Evolutionary conservation across 331 rosid species (phyloP), one percentile per base, ranked within the genome.

Genomic region (Cydonia oblonga): DNA sequence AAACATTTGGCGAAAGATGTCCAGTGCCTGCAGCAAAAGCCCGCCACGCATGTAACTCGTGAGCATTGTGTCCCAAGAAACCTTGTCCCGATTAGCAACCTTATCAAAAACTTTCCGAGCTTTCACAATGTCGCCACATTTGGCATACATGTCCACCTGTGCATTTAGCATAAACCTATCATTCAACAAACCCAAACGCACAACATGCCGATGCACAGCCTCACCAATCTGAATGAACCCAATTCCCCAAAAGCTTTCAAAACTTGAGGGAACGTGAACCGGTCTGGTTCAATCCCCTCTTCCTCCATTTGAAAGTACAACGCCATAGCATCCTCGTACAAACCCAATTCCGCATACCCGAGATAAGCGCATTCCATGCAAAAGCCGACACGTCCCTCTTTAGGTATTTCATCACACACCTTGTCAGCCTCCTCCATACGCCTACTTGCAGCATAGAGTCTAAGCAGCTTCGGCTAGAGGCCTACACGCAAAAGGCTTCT

Each of bases 281-380:
- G 22, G 58, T 93, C 97, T 0, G 95, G 91, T 63, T 89, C 83
- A 59, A 89, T 83, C 53, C 88, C 89, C 52, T 89, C 92, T 76
- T 93, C 97, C 80, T 84, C 92, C 97, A 91, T 89, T 73, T 93
- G 97, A 30, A 93, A 93, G 81, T 90, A 93, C 25, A 93, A 82
- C 4, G 98, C 98, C 76, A 89, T 74, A 22, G 98, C 97, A 69
- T 93, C 97, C 76, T 89, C 89, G 68, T 72, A 76, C 25, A 79
- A 64, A 4, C 96, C 90, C 75, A 77, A 28, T 61, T 89, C 90
- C 4, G 96, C 84, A 74, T 90, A 89, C 11, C 97, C 96, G 97
- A 81, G 46, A 93, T 89, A 15, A 91, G 91, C 13, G 96, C 88
- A 78, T 93, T 93, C 98, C 98, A 93, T 0, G 95, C 81, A 63